Conservation (phyloP, 495 filamentous ascomycete species). For the Penicillium longicatenatum region DNA sequence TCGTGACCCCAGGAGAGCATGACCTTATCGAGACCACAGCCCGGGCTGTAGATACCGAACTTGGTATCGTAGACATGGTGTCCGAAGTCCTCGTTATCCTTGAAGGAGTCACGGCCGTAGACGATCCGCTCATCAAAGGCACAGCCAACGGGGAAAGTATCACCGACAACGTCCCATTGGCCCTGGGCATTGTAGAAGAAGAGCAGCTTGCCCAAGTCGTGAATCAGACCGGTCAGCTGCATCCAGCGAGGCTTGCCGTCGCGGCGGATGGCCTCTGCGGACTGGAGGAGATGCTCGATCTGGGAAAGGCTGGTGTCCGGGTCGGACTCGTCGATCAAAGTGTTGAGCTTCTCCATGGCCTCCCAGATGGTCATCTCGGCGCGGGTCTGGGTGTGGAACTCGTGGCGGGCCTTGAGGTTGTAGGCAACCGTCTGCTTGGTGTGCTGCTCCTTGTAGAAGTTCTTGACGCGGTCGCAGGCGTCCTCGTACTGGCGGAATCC, state of each 20-base stretch:
- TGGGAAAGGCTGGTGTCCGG: slow-evolving; percentile 84
- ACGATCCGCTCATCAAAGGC: slow-evolving; percentile 75
- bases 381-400: slow-evolving; percentile 66
- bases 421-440: slow-evolving; percentile 82
- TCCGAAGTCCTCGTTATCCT: slow-evolving; percentile 65
- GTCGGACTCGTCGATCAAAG: slow-evolving; percentile 84
- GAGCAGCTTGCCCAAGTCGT: slow-evolving; percentile 86
- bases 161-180: slow-evolving; percentile 92
- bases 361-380: slow-evolving; percentile 84
- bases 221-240: slow-evolving; percentile 86
- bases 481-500: slow-evolving; percentile 78
- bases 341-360: slow-evolving; percentile 88
- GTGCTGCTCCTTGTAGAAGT: slow-evolving; percentile 84
- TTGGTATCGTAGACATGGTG: slow-evolving; percentile 69
- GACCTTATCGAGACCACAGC: slow-evolving; percentile 78
- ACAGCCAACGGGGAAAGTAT: slow-evolving; percentile 91
- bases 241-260: slow-evolving; percentile 93
- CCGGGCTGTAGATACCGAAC: slow-evolving; percentile 74
- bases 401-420: slow-evolving; percentile 73
- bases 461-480: slow-evolving; percentile 76
- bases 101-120: slow-evolving; percentile 72
- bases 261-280: slow-evolving; percentile 81
- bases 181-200: slow-evolving; percentile 81
- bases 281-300: slow-evolving; percentile 85
- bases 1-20: slow-evolving; percentile 94